Evolutionary conservation across 2,329 filamentous ascomycete genomes (phyloP).

Genomic region (Penicillium sclerotiorum): DNA sequence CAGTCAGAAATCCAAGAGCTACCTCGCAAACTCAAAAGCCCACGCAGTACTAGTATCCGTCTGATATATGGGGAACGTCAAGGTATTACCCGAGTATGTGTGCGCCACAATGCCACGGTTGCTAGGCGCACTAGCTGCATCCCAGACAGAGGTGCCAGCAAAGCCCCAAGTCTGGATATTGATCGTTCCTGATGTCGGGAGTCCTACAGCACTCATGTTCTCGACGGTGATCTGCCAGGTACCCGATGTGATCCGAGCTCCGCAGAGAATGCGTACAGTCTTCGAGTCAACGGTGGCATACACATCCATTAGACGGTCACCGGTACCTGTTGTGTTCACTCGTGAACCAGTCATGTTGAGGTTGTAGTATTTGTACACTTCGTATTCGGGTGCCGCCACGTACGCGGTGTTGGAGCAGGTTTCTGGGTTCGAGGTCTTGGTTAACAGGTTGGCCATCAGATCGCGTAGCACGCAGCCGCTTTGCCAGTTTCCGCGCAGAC

Average conservation of each 20-base stretch:
- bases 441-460: constrained; percentile 47
- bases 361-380: constrained; percentile 54
- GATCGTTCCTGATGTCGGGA: constrained; percentile 35
- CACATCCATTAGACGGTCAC: constrained; percentile 41
- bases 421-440: constrained; percentile 31
- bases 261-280: constrained; percentile 40
- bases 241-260: constrained; percentile 32
- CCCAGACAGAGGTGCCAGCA: constrained; percentile 21
- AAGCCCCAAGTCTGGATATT: constrained; percentile 36
- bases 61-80: constrained; percentile 45
- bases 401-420: constrained; percentile 38
- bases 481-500: constrained; percentile 53
- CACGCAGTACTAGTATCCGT: constrained; percentile 41
- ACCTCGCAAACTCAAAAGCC: constrained; percentile 47
- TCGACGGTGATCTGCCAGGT: constrained; percentile 41
- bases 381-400: constrained; percentile 46
- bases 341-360: constrained; percentile 48
- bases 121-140: constrained; percentile 32
- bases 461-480: constrained; percentile 47
- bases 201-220: constrained; percentile 35
- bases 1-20: too few relatives aligned
- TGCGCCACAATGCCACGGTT: constrained; percentile 36
- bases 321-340: constrained; percentile 38
- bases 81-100: constrained; percentile 36
- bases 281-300: constrained; percentile 40